Conservation (phyloP, 495 filamentous ascomycete genomes). For the Hypoxylon trugodes region DNA sequence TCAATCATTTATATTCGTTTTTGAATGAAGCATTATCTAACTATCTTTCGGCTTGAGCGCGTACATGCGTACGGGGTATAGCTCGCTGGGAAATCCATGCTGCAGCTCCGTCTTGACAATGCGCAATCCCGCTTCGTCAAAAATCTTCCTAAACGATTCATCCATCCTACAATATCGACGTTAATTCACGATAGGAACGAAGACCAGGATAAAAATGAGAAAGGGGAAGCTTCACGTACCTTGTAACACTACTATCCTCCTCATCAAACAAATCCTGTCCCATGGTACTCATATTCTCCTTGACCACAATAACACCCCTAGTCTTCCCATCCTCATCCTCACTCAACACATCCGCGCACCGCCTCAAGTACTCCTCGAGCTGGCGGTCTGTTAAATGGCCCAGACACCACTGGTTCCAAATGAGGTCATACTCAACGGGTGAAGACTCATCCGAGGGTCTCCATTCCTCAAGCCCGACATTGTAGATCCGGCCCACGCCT, state of each 20-base stretch:
- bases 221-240: conserved; percentile 43
- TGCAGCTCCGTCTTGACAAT: conserved; percentile 79
- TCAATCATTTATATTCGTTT: conserved; percentile 2
- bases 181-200: neutral
- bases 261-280: conserved; percentile 76
- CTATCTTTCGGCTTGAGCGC: conserved; percentile 58
- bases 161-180: conserved; percentile 61
- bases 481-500: conserved; percentile 71
- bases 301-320: conserved; percentile 73
- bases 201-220: neutral
- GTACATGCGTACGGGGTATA: conserved; percentile 77
- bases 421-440: conserved; percentile 69
- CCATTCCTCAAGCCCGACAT: conserved; percentile 81
- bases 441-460: conserved; percentile 55
- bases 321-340: conserved; percentile 43
- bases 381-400: conserved; percentile 86
- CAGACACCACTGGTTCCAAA: conserved; percentile 92
- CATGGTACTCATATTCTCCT: conserved; percentile 82
- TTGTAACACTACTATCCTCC: conserved; percentile 80
- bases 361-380: conserved; percentile 70
- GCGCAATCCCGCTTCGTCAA: conserved; percentile 71
- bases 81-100: conserved; percentile 70
- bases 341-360: conserved; percentile 66
- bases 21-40: too few relatives aligned
- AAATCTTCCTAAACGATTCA: conserved; percentile 71